Percentiles rank a stretch among this genome's conserved stretches.
Conservation (phyloP, 176 grass and related monocot species). For the Cenchrus americanus region DNA sequence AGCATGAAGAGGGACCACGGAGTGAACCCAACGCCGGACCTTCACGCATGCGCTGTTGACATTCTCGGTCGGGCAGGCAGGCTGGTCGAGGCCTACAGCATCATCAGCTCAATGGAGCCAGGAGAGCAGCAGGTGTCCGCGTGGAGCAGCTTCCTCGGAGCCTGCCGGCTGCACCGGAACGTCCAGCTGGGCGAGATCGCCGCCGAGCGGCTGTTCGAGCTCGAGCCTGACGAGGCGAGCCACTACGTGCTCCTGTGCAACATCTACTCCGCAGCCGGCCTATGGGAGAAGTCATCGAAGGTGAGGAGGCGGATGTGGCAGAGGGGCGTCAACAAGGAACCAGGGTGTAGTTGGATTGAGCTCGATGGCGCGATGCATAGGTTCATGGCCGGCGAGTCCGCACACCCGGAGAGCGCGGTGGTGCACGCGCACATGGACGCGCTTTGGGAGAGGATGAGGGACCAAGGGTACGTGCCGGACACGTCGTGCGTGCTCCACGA, state of each 20-base stretch:
- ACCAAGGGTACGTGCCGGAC: slow-evolving; percentile 75
- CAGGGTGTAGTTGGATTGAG: slow-evolving; percentile 93
- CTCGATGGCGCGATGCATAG: slow-evolving; percentile 59
- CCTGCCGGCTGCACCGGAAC: slow-evolving; percentile 74
- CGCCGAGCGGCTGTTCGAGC: slow-evolving; percentile 70
- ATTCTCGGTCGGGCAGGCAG: slow-evolving; percentile 75
- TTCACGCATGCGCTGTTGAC: slow-evolving; percentile 79
- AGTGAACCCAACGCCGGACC: slow-evolving; percentile 62
- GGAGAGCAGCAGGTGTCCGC: slow-evolving; percentile 60
- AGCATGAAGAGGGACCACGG: slow-evolving; percentile 63
- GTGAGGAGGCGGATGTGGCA: slow-evolving; percentile 66
- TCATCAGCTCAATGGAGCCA: slow-evolving; percentile 63
- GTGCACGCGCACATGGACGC: slow-evolving; percentile 66
- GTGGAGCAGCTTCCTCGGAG: slow-evolving; percentile 83
- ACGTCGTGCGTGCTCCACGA: slow-evolving; percentile 84
- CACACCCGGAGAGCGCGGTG: slow-evolving; percentile 64
- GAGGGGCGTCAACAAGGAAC: slow-evolving; percentile 73
- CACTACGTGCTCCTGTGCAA: slow-evolving; percentile 94
- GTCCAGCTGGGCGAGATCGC: slow-evolving; percentile 67
- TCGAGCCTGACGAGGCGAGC: slow-evolving; percentile 82
- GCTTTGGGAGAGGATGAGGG: slow-evolving; percentile 79
- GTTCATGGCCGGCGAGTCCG: slow-evolving; percentile 76
- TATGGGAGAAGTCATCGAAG: slow-evolving; percentile 60
- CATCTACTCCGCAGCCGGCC: slow-evolving; percentile 76
- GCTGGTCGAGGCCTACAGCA: slow-evolving; percentile 62